phyloP scores from a whole-genome alignment of 331 rosid species.

The Dryas integrifolia region DNA sequence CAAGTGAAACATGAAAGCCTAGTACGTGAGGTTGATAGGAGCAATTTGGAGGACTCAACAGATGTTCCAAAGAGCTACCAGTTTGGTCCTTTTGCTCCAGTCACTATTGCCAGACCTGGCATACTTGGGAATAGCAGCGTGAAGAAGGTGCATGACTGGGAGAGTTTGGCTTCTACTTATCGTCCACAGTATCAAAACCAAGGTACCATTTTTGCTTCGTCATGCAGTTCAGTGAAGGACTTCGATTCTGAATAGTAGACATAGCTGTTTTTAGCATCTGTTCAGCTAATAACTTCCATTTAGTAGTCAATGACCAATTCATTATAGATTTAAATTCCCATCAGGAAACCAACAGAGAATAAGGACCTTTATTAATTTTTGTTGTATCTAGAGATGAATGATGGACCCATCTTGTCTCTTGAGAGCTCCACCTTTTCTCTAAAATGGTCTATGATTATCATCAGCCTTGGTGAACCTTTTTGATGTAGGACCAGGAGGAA shows the following conservation, averaged over 20 bases:
- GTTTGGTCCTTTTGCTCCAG: slow-evolving; percentile 90
- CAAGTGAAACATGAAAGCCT: slow-evolving; percentile 27
- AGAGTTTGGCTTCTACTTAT: slow-evolving; percentile 51
- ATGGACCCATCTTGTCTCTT: neutral
- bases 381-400: neutral
- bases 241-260: neutral
- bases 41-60: slow-evolving; percentile 35
- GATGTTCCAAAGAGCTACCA: slow-evolving; percentile 51
- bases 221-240: slow-evolving; percentile 1
- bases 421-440: slow-evolving; percentile 14
- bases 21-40: slow-evolving; percentile 29
- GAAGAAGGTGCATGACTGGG: slow-evolving; percentile 59
- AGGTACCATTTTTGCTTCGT: slow-evolving; percentile 48
- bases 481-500: slow-evolving; percentile 19
- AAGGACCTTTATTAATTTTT: neutral
- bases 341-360: neutral
- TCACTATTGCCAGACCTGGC: slow-evolving; percentile 44
- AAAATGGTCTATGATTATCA: neutral
- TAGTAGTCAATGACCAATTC: neutral
- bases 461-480: slow-evolving; percentile 4
- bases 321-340: neutral
- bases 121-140: slow-evolving; percentile 40
- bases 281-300: neutral
- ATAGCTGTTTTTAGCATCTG: neutral
- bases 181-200: slow-evolving; percentile 76